phyloP scores from a whole-genome alignment of 495 filamentous ascomycete genomes.

The Penicillium dipodomyicola region DNA sequence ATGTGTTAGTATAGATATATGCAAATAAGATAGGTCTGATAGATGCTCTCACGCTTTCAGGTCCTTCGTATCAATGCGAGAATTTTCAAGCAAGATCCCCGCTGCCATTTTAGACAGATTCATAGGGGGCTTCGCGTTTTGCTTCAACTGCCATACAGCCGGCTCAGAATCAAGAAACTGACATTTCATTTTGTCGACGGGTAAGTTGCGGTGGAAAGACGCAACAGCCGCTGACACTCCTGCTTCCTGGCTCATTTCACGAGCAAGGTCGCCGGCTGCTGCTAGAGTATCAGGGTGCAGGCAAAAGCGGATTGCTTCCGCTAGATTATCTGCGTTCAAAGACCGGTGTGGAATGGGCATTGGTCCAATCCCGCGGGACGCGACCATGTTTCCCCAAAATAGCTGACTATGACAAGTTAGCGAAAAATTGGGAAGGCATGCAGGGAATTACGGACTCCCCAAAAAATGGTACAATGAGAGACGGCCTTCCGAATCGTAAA shows the following conservation, averaged over 20 bases:
- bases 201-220: constrained; percentile 64
- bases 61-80: constrained; percentile 2
- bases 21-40: not conserved
- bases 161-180: constrained; percentile 60
- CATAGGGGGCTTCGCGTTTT: constrained; percentile 17
- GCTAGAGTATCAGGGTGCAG: constrained; percentile 55
- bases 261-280: constrained; percentile 57
- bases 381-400: constrained; percentile 75
- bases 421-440: not conserved
- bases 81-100: constrained; percentile 6
- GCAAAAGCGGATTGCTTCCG: constrained; percentile 60
- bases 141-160: constrained; percentile 63
- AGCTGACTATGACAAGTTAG: constrained; percentile 44
- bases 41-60: not conserved
- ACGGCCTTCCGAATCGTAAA: constrained; percentile 51
- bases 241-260: constrained; percentile 62
- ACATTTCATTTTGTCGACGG: constrained; percentile 63
- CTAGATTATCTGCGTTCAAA: constrained; percentile 53
- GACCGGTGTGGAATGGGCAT: constrained; percentile 58
- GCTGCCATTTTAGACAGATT: constrained; percentile 9
- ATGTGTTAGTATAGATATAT: not conserved
- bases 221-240: constrained; percentile 69
- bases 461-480: constrained; percentile 60
- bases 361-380: constrained; percentile 58
- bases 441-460: constrained; percentile 43